Evolutionary conservation across 2,329 filamentous ascomycete species (phyloP).

Genomic region (Arthrobotrys musiformis): DNA sequence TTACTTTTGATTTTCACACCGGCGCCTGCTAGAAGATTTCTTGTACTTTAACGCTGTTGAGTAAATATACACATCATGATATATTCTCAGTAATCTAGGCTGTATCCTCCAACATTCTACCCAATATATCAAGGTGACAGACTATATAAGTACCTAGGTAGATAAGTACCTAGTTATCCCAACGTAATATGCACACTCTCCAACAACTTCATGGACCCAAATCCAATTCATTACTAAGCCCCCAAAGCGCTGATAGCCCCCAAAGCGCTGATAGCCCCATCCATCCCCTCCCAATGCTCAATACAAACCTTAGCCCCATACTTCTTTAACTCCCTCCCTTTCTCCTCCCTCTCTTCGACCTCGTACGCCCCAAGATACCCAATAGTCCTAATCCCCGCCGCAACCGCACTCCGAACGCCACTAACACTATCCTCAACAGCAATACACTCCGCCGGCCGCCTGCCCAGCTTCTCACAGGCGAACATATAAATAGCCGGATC

Average conservation of each 20-base stretch:
- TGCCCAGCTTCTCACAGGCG: constrained; percentile 78
- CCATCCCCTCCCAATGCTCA: constrained; percentile 71
- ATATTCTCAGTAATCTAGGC: no score
- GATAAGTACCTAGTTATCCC: no score
- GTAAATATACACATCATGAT: no score
- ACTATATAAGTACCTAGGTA: no score
- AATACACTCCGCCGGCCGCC: constrained; percentile 76
- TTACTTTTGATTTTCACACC: no score
- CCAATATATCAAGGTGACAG: no score
- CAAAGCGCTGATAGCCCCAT: constrained; percentile 57
- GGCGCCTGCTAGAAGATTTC: no score
- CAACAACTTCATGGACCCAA: neutral
- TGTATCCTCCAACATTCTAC: no score
- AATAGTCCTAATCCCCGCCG: constrained; percentile 81
- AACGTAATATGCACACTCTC: no score
- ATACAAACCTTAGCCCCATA: constrained; percentile 74
- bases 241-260: neutral
- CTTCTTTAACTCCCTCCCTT: constrained; percentile 71
- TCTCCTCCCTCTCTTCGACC: constrained; percentile 69
- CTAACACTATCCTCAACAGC: constrained; percentile 91
- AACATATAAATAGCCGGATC: constrained; percentile 88
- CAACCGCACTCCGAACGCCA: constrained; percentile 79
- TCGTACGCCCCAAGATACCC: constrained; percentile 85
- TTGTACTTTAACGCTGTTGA: no score
- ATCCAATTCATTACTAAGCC: neutral